Base-by-base conservation (phyloP, 441 rosid species). In the Arabidopsis lyrata region DNA sequence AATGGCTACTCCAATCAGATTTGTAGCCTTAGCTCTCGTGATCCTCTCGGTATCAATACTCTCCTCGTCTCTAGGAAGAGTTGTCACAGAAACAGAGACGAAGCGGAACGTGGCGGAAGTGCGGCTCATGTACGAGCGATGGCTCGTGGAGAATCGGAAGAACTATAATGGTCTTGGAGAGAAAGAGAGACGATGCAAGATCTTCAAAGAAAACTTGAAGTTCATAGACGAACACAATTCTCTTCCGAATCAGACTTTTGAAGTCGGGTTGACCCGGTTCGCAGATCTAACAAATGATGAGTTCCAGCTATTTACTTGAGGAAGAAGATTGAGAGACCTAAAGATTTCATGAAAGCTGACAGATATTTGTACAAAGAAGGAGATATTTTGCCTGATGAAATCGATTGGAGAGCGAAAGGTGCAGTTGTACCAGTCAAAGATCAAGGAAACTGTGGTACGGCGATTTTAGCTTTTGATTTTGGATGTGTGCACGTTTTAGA, bases 381-480 rank as follows among this genome's bases (percentile, higher is more conserved):
- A 6, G 85, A 88, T 15, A 5, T 0, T 52, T 71, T 87, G 80
- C 92, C 85, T 11, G 86, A 65, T 24, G 68, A 58, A 22, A 76
- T 88, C n/a, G 86, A 88, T 71, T 88, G 90, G 90, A 86, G 90
- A 68, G 36, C 29, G 10, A 81, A 78, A 35, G 88, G 87, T 3
- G 90, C 87, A 1, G 88, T 88, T 35, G 81, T 15, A 29, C 64
- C 79, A n/a, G 79, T 88, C 54, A 84, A 86, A 66, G 72, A 86
- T 75, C 92, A 88, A 75, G 92, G 90, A 57, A 78, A 48, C 12
- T 88, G 92, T 31, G 92, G 92, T 88, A 56, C 50, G 79, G 1
- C 20, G 20, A 45, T 6, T 66, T 54, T 56, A 18, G 5, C 24
- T 29, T 13, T 29, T 31, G 39, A 5, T 65, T 38, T 55, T 36